Evolutionary conservation across 345 rosid genomes (phyloP), one percentile per base, ranked within the genome.

Genomic region (Punica granatum): DNA sequence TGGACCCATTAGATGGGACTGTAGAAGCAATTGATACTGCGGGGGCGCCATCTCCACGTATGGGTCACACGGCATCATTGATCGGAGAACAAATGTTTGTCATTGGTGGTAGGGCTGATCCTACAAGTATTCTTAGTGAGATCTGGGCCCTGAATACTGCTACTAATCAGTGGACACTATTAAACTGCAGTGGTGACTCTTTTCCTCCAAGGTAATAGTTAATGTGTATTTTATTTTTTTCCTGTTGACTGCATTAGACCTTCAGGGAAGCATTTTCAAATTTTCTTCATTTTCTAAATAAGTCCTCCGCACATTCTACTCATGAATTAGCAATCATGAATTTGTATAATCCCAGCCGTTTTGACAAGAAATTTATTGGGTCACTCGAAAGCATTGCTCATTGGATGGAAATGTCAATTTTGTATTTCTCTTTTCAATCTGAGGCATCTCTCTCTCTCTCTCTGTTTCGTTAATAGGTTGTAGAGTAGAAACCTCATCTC

Each of bases 91-190:
- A 16, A 43, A 75, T 93, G 79, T 88, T 84, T 80, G 84, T 88
- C 15, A 85, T 88, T 71, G 97, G 97, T 74, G 98, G 98, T 54
- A 83, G 94, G 76, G 84, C 81, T 63, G 96, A 90, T 84, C 96
- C 97, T 28, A 63, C 75, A 48, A 83, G 79, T 64, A 86, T 90
- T 70, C 73, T 90, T 66, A 76, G 73, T 76, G 96, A 90, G 70
- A 85, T 90, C 65, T 93, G 98, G 98, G 76, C 71, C 70, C 77
- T 93, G 60, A 72, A 84, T 76, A 72, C 71, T 42, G 69, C 75
- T 31, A 79, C 75, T 49, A 67, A 64, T 31, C 76, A 83, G 69
- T 93, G 98, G 98, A 84, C 64, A 66, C 70, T 74, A 53, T 65
- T 81, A 36, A 79, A 77, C 67, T 87, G 92, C 69, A 75, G 67